phyloP scores from a whole-genome alignment of 1,284 basidiomycete genomes.

The Boletus sp. region DNA sequence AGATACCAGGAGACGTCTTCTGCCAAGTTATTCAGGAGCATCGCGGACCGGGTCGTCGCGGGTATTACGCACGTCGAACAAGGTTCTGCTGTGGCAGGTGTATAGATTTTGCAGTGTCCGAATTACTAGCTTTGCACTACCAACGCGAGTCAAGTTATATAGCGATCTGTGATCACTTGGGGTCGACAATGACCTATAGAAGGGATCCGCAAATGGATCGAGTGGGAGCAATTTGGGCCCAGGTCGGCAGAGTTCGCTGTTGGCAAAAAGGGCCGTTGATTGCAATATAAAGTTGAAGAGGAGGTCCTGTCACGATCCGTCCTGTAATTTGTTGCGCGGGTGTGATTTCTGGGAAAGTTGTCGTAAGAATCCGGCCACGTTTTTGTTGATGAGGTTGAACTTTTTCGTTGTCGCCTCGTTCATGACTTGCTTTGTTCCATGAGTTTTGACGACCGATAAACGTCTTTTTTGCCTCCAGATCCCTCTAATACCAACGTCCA shows the following conservation, averaged over 20 bases:
- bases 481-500: slow-evolving; percentile 6
- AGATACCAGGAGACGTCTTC: slow-evolving; percentile 61
- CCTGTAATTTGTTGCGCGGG: neutral
- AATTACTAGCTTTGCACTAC: slow-evolving; percentile 1
- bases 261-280: slow-evolving; percentile 6
- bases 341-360: slow-evolving; percentile 18
- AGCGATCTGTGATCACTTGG: too few species aligned
- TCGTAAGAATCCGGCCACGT: slow-evolving; percentile 27
- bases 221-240: too few species aligned
- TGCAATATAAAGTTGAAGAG: too few species aligned
- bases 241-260: neutral
- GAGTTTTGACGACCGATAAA: slow-evolving; percentile 28
- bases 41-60: slow-evolving; percentile 41
- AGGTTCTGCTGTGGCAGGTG: slow-evolving; percentile 3
- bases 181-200: too few species aligned
- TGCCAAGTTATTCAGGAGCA: slow-evolving; percentile 53
- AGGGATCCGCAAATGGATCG: neutral
- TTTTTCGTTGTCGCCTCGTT: too few species aligned
- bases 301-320: too few species aligned
- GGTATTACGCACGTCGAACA: slow-evolving; percentile 5
- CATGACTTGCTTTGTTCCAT: slow-evolving; percentile 29
- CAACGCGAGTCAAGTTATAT: neutral
- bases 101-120: neutral
- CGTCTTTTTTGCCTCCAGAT: slow-evolving; percentile 18
- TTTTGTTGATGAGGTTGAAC: slow-evolving; percentile 17